Percentiles rank a stretch among this genome's conserved stretches.
Conservation (phyloP, 129 eudicot species). For the Artemisia argyi region DNA sequence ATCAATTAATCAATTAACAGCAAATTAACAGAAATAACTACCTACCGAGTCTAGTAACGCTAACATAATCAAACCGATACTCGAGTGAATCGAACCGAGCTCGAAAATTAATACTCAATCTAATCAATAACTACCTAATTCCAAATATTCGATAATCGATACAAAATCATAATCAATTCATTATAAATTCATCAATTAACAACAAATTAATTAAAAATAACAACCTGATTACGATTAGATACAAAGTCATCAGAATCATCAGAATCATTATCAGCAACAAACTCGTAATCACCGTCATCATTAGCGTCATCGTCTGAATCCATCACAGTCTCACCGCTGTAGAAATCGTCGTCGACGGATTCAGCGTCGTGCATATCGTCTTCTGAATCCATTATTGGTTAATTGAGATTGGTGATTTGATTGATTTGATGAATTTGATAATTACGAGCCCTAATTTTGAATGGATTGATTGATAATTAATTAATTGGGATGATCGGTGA, state of each 20-base stretch:
- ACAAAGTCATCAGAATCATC: conserved; percentile 63
- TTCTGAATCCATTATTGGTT: conserved; percentile 58
- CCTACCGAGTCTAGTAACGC: too few relatives aligned
- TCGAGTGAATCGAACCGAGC: too few relatives aligned
- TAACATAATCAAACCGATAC: too few relatives aligned
- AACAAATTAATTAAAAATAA: background rate
- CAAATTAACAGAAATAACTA: background rate
- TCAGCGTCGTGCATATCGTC: conserved; percentile 90
- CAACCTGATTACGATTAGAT: conserved; percentile 65
- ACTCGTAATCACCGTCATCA: conserved; percentile 51
- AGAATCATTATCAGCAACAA: conserved; percentile 67
- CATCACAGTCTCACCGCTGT: conserved; percentile 65
- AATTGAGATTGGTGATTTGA: too few relatives aligned
- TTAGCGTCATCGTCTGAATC: conserved; percentile 63
- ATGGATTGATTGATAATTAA: too few relatives aligned
- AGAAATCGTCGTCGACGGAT: conserved; percentile 69
- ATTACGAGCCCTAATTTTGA: background rate
- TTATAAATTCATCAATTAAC: conserved; percentile 15
- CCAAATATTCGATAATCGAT: too few relatives aligned
- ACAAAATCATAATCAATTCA: background rate
- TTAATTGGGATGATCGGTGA: too few relatives aligned
- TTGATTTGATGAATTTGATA: background rate
- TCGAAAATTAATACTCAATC: too few relatives aligned
- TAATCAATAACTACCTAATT: too few relatives aligned
- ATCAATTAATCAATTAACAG: background rate